These are phyloP conservation scores for Stephania cephalantha DNA, from an alignment of 164 flowering plant genomes.

Conservation along the genomic window DNA sequence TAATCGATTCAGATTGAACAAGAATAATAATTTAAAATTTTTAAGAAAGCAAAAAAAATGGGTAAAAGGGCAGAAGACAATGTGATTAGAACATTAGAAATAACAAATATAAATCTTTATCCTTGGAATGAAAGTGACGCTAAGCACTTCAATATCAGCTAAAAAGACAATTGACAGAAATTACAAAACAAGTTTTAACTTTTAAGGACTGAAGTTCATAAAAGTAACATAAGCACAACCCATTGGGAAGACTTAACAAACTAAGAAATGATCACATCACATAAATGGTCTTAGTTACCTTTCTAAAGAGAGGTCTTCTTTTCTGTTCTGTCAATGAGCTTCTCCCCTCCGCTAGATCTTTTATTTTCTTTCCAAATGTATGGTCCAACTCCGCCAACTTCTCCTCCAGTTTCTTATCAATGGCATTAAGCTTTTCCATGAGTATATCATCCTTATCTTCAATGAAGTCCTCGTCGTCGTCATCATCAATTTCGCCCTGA, in stretches of 20 bases:
- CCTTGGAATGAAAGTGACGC: background rate
- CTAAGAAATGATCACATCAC: background rate
- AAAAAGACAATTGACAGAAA: background rate
- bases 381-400: slow-evolving; percentile 75
- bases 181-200: background rate
- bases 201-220: background rate
- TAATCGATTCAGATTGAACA: background rate
- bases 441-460: slow-evolving; percentile 63
- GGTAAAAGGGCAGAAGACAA: background rate
- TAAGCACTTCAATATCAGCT: background rate
- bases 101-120: background rate
- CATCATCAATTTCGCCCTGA: slow-evolving; percentile 28
- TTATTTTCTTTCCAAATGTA: slow-evolving; percentile 88
- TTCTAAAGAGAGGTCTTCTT: slow-evolving; percentile 69
- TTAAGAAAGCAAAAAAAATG: slow-evolving; percentile 8
- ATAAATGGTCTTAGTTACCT: slow-evolving; percentile 39
- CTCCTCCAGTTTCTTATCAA: slow-evolving; percentile 75
- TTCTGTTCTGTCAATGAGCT: slow-evolving; percentile 71
- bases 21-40: background rate
- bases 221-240: background rate
- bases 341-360: slow-evolving; percentile 89
- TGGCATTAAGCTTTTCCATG: slow-evolving; percentile 58
- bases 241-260: background rate
- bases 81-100: background rate
- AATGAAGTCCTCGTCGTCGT: slow-evolving; percentile 50